These are phyloP conservation scores for Cutaneotrichosporon sp. DNA, from an alignment of 1,284 basidiomycete species.

Conservation along the genomic window DNA sequence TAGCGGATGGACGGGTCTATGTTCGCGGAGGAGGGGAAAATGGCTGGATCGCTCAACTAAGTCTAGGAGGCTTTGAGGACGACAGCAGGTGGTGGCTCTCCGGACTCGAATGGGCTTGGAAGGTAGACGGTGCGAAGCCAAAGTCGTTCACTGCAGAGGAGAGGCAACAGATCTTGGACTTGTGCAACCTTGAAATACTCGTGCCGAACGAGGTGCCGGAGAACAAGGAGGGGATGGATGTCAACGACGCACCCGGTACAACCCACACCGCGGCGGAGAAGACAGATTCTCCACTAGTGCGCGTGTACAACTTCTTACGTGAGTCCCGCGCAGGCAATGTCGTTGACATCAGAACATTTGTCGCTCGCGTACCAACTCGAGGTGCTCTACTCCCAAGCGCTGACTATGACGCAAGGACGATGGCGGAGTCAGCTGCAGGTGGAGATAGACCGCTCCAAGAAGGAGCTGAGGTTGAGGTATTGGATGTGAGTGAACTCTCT, in stretches of 20 bases:
- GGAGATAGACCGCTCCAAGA: slow-evolving; percentile 33
- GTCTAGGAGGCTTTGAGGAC: slow-evolving; percentile 36
- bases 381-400: slow-evolving; percentile 34
- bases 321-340: slow-evolving; percentile 6
- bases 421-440: slow-evolving; percentile 37
- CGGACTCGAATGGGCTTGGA: slow-evolving; percentile 43
- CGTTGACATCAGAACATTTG: slow-evolving; percentile 32
- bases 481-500: slow-evolving; percentile 23
- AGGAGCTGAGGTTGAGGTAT: slow-evolving; percentile 32
- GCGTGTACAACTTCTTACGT: slow-evolving; percentile 43
- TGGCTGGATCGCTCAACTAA: slow-evolving; percentile 39
- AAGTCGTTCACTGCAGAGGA: slow-evolving; percentile 30
- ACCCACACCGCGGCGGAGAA: background rate
- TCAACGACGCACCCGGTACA: background rate
- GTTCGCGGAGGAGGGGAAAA: slow-evolving; percentile 25
- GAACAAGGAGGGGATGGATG: slow-evolving; percentile 2
- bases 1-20: slow-evolving; percentile 37
- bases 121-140: slow-evolving; percentile 11
- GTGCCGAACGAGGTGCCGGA: slow-evolving; percentile 17
- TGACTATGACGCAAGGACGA: slow-evolving; percentile 29
- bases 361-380: slow-evolving; percentile 43
- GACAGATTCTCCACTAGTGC: slow-evolving; percentile 39
- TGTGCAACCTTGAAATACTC: slow-evolving; percentile 37
- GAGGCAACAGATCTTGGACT: slow-evolving; percentile 37
- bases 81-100: slow-evolving; percentile 42